These are phyloP conservation scores for Tympanopsis confertula DNA, from an alignment of 2,329 filamentous ascomycete genomes.

Conservation along the genomic window DNA sequence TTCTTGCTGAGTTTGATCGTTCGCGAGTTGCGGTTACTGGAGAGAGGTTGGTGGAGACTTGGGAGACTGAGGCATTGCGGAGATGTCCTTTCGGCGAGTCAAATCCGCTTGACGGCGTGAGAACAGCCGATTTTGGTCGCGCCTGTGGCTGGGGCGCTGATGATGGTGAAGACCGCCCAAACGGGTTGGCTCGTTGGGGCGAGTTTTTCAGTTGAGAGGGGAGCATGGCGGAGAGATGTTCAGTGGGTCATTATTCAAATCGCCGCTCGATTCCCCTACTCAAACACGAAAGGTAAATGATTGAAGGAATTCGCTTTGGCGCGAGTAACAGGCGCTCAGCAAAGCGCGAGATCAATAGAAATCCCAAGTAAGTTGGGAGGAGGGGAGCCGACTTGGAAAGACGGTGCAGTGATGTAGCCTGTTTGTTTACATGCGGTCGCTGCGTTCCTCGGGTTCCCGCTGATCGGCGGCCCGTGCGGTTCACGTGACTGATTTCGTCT, in stretches of 20 bases:
- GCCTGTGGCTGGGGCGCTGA: background rate
- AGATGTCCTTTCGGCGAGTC: background rate
- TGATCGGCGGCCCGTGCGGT: too few species aligned
- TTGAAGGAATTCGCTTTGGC: too few species aligned
- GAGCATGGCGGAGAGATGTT: background rate
- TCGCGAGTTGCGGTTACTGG: background rate
- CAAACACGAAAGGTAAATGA: too few species aligned
- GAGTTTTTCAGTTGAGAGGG: background rate
- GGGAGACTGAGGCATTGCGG: background rate
- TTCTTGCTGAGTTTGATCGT: slow-evolving; percentile 46
- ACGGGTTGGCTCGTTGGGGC: background rate
- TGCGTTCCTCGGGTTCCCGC: background rate
- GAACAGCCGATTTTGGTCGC: background rate
- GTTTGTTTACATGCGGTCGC: background rate
- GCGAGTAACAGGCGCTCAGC: too few species aligned
- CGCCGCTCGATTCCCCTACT: background rate
- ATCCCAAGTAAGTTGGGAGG: too few species aligned
- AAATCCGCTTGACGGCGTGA: background rate
- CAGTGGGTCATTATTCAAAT: background rate
- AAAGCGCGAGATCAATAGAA: too few species aligned
- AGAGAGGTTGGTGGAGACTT: background rate
- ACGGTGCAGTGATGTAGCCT: too few species aligned
- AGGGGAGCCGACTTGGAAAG: too few species aligned
- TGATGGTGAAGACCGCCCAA: background rate
- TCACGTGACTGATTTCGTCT: too few species aligned